Base-by-base conservation (phyloP, 306 rosid species). In the Trichosanthes truncata region DNA sequence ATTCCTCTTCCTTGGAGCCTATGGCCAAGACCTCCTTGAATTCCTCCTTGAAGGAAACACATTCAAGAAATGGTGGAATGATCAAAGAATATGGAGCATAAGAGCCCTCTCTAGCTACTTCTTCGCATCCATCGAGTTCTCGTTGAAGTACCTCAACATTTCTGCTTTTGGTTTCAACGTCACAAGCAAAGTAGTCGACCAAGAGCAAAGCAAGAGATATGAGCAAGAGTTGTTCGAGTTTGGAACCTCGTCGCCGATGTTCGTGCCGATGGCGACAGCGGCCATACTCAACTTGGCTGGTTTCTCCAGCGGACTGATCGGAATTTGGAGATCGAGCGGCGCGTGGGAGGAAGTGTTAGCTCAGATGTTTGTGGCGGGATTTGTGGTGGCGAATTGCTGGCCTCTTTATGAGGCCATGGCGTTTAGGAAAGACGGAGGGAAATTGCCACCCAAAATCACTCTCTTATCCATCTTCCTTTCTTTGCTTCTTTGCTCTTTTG, bases 11-110 rank as follows among this genome's bases (percentile, higher is more conserved):
- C 3, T 86, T 5, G 91, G 88, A 51, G 82, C 86, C 2, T 88
- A 86, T 20, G 82, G 81, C 3, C 79, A 84, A 63, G 82, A 86
- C 23, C 41, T 81, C 13, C 3, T 88, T 4, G 86, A 86, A 18
- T 88, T 86, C 76, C 4, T 73, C 9, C 25, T 56, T 5, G 78
- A 43, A 0, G 87, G 87, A 35, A 59, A 77, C 36, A 71, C 85
- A 25, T 48, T 88, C 25, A 35, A 25, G 1, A 79, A 63, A 45
- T 86, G 88, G 89, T 88, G 91, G 87, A 84, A 79, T 40, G 84
- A 86, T n/a, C 89, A 88, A 31, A 84, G 89, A 63, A 86, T 86
- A 67, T 86, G 91, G 91, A 78, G 86, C 81, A 21, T 82, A 49
- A 84, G 84, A 53, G 73, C 82, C 3, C 78, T 82, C 21, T 80